phyloP scores from a whole-genome alignment of 805 yeast genomes.

The Saccharomycopsis lassenensis region DNA sequence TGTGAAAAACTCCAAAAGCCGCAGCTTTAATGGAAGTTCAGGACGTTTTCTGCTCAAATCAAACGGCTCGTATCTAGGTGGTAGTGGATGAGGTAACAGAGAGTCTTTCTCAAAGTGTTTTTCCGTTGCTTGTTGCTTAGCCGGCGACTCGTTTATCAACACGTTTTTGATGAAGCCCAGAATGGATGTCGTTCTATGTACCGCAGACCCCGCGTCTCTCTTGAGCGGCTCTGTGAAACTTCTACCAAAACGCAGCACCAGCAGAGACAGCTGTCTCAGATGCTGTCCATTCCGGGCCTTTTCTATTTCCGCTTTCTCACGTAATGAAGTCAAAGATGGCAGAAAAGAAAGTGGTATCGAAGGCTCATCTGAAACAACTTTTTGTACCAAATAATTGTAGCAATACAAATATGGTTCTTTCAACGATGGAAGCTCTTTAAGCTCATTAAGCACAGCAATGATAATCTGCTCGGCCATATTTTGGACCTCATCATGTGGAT shows the following conservation, averaged over 20 bases:
- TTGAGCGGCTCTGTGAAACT: too few relatives aligned
- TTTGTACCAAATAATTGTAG: constrained; percentile 13
- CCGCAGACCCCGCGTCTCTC: too few relatives aligned
- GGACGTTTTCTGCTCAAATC: constrained; percentile 27
- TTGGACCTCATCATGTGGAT: constrained; percentile 77
- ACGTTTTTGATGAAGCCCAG: constrained; percentile 11
- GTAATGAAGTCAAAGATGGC: too few relatives aligned
- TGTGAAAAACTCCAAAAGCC: constrained; percentile 60
- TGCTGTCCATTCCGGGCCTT: too few relatives aligned
- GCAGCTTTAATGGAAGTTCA: constrained; percentile 44
- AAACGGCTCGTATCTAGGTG: constrained; percentile 21
- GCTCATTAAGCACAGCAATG: constrained; percentile 26
- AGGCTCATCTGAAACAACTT: constrained; percentile 3
- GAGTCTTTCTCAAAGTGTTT: too few relatives aligned
- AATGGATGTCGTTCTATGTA: constrained; percentile 9
- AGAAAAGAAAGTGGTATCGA: too few relatives aligned
- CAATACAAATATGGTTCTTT: constrained; percentile 16
- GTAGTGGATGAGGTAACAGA: constrained; percentile 16
- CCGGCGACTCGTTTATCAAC: too few relatives aligned
- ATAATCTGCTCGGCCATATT: constrained; percentile 20
- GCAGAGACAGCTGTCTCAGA: too few relatives aligned
- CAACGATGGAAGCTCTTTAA: constrained; percentile 21
- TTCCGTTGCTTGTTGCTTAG: too few relatives aligned
- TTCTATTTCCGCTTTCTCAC: too few relatives aligned
- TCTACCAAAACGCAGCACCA: too few relatives aligned